These are phyloP conservation scores for Magnusiomyces starmeri DNA, from an alignment of 1,139 yeast species.

Conservation along the genomic window DNA sequence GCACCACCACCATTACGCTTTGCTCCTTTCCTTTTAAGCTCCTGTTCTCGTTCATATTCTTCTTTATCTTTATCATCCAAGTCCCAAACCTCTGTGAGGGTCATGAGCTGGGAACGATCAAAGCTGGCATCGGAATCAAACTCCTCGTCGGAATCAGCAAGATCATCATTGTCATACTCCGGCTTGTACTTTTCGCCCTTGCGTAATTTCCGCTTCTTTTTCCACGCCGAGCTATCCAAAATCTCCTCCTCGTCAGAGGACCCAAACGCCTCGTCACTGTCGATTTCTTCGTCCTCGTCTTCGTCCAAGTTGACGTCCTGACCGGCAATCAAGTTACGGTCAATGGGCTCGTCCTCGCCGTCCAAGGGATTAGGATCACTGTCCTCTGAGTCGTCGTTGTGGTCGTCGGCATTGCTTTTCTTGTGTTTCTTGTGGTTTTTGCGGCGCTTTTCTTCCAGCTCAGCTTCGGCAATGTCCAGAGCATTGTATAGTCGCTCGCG, in stretches of 20 bases:
- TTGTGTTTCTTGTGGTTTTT: slow-evolving; percentile 16
- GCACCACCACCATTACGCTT: slow-evolving; percentile 19
- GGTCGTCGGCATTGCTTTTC: slow-evolving; percentile 17
- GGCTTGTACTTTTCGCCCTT: slow-evolving; percentile 16
- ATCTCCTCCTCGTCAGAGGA: slow-evolving; percentile 30
- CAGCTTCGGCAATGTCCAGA: slow-evolving; percentile 42
- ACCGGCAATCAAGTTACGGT: slow-evolving; percentile 18
- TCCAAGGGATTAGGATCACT: slow-evolving; percentile 32
- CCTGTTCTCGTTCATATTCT: slow-evolving; percentile 19
- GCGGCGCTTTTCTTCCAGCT: slow-evolving; percentile 16
- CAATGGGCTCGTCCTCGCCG: slow-evolving; percentile 23
- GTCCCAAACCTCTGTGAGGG: slow-evolving; percentile 86
- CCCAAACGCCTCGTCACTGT: slow-evolving; percentile 39
- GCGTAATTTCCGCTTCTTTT: slow-evolving; percentile 20
- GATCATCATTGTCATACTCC: slow-evolving; percentile 16
- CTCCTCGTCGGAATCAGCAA: slow-evolving; percentile 24
- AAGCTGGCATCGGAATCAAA: slow-evolving; percentile 40
- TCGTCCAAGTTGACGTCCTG: slow-evolving; percentile 32
- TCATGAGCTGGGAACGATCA: slow-evolving; percentile 68
- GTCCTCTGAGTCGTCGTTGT: slow-evolving; percentile 31
- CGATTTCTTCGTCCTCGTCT: slow-evolving; percentile 39
- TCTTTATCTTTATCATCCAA: slow-evolving; percentile 47
- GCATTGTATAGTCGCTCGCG: slow-evolving; percentile 37
- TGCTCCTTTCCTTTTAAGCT: slow-evolving; percentile 29
- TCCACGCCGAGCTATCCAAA: slow-evolving; percentile 19